Evolutionary conservation across 768 basidiomycete species (phyloP).

Genomic region (Trametes cingulata): DNA sequence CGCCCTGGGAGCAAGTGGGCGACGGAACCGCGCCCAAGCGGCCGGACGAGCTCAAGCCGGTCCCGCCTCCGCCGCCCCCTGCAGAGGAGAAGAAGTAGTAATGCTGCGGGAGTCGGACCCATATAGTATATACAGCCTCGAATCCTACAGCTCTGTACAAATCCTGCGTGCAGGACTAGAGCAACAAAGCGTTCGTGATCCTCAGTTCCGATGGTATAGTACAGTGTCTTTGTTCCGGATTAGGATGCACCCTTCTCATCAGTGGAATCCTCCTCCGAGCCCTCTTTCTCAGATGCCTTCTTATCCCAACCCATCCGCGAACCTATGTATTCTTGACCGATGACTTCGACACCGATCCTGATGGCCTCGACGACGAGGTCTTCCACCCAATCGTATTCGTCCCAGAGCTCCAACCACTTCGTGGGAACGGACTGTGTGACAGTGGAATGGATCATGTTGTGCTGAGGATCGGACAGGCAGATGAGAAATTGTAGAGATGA

Average conservation of each 20-base stretch:
- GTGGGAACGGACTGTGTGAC: slow-evolving; percentile 81
- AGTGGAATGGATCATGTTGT: slow-evolving; percentile 74
- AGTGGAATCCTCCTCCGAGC: slow-evolving; percentile 10
- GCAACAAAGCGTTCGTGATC: background rate
- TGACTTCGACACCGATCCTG: slow-evolving; percentile 80
- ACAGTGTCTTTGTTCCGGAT: slow-evolving; percentile 4
- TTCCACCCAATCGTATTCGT: slow-evolving; percentile 95
- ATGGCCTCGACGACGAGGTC: slow-evolving; percentile 88
- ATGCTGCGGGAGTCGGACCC: slow-evolving; percentile 13
- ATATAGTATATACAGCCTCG: slow-evolving; percentile 19
- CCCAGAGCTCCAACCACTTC: slow-evolving; percentile 90
- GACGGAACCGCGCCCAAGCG: slow-evolving; percentile 52
- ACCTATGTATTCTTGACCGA: slow-evolving; percentile 91
- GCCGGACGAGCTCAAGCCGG: slow-evolving; percentile 74
- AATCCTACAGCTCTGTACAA: background rate
- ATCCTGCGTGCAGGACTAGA: background rate
- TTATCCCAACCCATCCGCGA: slow-evolving; percentile 80
- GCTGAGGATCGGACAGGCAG: slow-evolving; percentile 72
- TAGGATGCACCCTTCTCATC: slow-evolving; percentile 12
- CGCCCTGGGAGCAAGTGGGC: slow-evolving; percentile 96
- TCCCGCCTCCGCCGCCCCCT: slow-evolving; percentile 74
- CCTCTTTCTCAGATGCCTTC: slow-evolving; percentile 18
- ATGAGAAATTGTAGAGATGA: slow-evolving; percentile 63
- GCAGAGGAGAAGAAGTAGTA: slow-evolving; percentile 81
- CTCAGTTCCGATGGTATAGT: slow-evolving; percentile 7